Percentiles rank a stretch among this genome's conserved stretches.
Conservation (phyloP, 1,284 basidiomycete genomes). For the Ceratobasidium sp. region DNA sequence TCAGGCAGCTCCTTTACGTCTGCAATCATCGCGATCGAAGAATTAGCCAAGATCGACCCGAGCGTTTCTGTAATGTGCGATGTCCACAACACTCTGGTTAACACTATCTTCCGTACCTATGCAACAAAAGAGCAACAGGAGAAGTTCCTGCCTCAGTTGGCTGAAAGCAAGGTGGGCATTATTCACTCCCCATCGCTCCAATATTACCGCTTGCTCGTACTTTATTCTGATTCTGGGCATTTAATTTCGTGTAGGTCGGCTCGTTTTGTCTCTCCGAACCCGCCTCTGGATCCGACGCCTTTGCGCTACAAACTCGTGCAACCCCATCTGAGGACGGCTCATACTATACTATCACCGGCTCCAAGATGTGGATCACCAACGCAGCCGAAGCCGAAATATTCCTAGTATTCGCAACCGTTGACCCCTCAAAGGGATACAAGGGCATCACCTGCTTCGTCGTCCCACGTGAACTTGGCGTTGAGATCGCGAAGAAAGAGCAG, state of each 20-base stretch:
- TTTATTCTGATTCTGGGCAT: constrained; percentile 30
- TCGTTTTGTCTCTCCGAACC: constrained; percentile 97
- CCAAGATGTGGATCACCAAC: constrained; percentile 99
- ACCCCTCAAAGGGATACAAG: constrained; percentile 97
- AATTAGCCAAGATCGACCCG: constrained; percentile 96
- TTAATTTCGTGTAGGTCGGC: constrained; percentile 73
- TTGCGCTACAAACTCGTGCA: constrained; percentile 94
- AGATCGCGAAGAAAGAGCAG: constrained; percentile 99
- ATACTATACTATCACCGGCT: constrained; percentile 91
- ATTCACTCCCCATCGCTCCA: background rate
- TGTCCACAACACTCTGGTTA: constrained; percentile 98
- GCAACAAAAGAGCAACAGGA: constrained; percentile 88
- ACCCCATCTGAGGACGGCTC: constrained; percentile 77
- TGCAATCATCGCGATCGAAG: constrained; percentile 97
- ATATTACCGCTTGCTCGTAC: background rate
- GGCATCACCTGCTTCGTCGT: constrained; percentile 98
- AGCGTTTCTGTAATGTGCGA: constrained; percentile 97
- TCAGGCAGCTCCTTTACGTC: constrained; percentile 93
- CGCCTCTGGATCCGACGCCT: constrained; percentile 95
- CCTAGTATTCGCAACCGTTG: constrained; percentile 95
- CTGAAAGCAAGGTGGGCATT: constrained; percentile 76
- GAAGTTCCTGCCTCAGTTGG: constrained; percentile 89
- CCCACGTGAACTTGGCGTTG: constrained; percentile 95
- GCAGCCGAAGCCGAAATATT: constrained; percentile 95
- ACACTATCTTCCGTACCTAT: constrained; percentile 93